Evolutionary conservation across 352 stramenopile genomes (phyloP).

Genomic region (Globisporangium sylvaticum): DNA sequence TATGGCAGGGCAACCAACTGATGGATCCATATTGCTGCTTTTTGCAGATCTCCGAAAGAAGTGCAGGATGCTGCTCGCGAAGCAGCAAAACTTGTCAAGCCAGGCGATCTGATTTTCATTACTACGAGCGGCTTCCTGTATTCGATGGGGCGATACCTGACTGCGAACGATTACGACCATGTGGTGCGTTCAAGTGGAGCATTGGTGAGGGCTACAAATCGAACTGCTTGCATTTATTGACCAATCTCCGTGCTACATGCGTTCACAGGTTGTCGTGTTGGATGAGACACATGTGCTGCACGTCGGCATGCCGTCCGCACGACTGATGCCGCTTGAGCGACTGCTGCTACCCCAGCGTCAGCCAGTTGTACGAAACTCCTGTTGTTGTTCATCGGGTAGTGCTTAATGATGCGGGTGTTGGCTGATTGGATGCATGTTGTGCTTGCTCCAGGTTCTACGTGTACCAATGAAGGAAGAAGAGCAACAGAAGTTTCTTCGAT

Average conservation of each 20-base stretch:
- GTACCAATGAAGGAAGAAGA: constrained; percentile 44
- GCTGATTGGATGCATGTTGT: background rate
- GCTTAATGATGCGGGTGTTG: background rate
- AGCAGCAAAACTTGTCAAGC: constrained; percentile 54
- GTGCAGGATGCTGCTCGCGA: constrained; percentile 55
- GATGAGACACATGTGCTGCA: constrained; percentile 61
- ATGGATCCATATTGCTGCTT: background rate
- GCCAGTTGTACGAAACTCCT: constrained; percentile 42
- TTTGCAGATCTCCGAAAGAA: constrained; percentile 45
- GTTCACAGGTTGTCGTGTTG: constrained; percentile 51
- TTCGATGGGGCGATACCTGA: constrained; percentile 55
- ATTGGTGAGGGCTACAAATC: background rate
- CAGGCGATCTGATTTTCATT: constrained; percentile 79
- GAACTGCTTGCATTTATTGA: background rate
- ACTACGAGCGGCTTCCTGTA: constrained; percentile 70
- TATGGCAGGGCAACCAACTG: too few relatives aligned
- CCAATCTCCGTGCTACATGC: background rate
- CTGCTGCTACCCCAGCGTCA: constrained; percentile 64
- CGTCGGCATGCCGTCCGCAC: constrained; percentile 52
- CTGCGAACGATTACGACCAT: constrained; percentile 71
- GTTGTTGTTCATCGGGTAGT: background rate
- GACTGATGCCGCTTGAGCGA: constrained; percentile 57
- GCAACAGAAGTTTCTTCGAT: constrained; percentile 51
- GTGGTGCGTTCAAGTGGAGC: constrained; percentile 27
- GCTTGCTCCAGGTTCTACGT: constrained; percentile 44